Conservation (phyloP, 2,329 filamentous ascomycete species). For the Sordariomycetes sp. region DNA sequence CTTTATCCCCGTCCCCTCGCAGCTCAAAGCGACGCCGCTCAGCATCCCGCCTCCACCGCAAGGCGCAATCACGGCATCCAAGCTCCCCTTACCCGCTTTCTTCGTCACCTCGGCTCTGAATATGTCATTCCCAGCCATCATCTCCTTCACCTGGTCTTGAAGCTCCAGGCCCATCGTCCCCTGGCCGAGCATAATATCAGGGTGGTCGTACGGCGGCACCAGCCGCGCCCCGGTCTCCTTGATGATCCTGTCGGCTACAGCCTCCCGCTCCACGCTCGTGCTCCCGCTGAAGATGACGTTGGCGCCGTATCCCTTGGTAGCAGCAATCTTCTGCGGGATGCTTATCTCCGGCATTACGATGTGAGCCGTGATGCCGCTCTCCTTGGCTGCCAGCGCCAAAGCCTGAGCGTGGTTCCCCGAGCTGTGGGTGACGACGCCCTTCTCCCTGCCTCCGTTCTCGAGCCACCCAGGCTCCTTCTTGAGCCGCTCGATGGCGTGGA, state of each 20-base stretch:
- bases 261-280: slow-evolving; percentile 73
- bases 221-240: slow-evolving; percentile 65
- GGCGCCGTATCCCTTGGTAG: slow-evolving; percentile 70
- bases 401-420: slow-evolving; percentile 94
- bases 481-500: slow-evolving; percentile 70
- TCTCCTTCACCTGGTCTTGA: slow-evolving; percentile 57
- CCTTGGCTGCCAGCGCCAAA: slow-evolving; percentile 72
- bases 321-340: slow-evolving; percentile 78
- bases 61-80: slow-evolving; percentile 71
- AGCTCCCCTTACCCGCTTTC: slow-evolving; percentile 13
- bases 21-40: slow-evolving; percentile 70
- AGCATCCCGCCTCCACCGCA: slow-evolving; percentile 86
- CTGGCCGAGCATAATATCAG: slow-evolving; percentile 84
- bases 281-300: slow-evolving; percentile 73
- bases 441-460: slow-evolving; percentile 46
- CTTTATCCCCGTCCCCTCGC: slow-evolving; percentile 58
- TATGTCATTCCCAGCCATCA: slow-evolving; percentile 25
- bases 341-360: slow-evolving; percentile 91
- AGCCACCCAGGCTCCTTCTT: slow-evolving; percentile 53
- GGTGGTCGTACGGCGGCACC: slow-evolving; percentile 87
- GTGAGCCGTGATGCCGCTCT: slow-evolving; percentile 65
- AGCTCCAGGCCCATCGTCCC: slow-evolving; percentile 84
- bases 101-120: neutral
- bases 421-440: slow-evolving; percentile 82
- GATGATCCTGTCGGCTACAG: slow-evolving; percentile 60